Conservation (phyloP, 2,329 filamentous ascomycete genomes). For the Paecilomyces variotii region DNA sequence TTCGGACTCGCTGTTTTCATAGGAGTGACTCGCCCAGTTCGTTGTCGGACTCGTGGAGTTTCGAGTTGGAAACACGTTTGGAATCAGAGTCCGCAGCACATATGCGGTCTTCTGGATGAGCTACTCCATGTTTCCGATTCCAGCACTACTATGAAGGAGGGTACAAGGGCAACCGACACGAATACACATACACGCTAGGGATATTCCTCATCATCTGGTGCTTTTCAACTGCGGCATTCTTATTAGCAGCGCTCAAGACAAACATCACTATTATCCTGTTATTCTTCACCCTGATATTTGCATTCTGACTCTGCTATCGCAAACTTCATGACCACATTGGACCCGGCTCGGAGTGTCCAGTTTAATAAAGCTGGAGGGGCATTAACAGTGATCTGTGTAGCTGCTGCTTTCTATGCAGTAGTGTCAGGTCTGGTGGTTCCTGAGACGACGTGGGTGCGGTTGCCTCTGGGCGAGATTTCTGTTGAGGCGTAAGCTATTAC, state of each 20-base stretch:
- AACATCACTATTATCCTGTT: slow-evolving; percentile 52
- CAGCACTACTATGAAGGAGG: slow-evolving; percentile 38
- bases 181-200: slow-evolving; percentile 46
- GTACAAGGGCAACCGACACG: slow-evolving; percentile 33
- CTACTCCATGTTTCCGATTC: slow-evolving; percentile 50
- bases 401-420: slow-evolving; percentile 35
- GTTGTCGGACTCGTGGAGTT: slow-evolving; percentile 33
- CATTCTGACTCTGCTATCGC: slow-evolving; percentile 50
- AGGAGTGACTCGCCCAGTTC: slow-evolving; percentile 17
- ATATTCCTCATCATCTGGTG: slow-evolving; percentile 55
- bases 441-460: slow-evolving; percentile 35
- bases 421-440: slow-evolving; percentile 33
- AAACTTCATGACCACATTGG: slow-evolving; percentile 39
- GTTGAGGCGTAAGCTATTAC: neutral
- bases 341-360: slow-evolving; percentile 31
- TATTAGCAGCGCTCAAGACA: slow-evolving; percentile 50
- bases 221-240: slow-evolving; percentile 50
- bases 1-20: slow-evolving; percentile 22
- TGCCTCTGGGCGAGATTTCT: slow-evolving; percentile 33
- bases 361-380: slow-evolving; percentile 39
- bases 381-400: slow-evolving; percentile 30
- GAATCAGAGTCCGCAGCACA: slow-evolving; percentile 53
- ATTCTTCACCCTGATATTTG: slow-evolving; percentile 51
- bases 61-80: slow-evolving; percentile 53
- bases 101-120: slow-evolving; percentile 57